Base-by-base conservation (phyloP, 495 filamentous ascomycete genomes). In the Penicillium atrosanguineum region DNA sequence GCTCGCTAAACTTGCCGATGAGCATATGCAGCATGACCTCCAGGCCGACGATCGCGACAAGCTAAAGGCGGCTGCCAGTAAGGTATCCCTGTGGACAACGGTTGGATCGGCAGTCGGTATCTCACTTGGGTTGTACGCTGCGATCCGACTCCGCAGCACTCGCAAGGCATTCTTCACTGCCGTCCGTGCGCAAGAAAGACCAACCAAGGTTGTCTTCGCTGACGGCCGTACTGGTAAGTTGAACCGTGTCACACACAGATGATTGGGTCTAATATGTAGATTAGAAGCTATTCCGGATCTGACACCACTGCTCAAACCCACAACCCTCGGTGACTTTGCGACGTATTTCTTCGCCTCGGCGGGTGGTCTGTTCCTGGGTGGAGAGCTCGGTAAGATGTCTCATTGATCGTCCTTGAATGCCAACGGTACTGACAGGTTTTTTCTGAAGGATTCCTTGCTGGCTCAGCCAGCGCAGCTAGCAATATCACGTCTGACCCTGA, bases 1-100 rank as follows among this genome's bases (percentile, higher is more conserved):
- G 31, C 76, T 89, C 19, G 64, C 69, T 48, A 65, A 70, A 21
- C 76, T 89, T 11, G 84, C 83, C 26, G 81, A 87, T 52, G 63
- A 83, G 46, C 86, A 88, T 67, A 48, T 86, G 29, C 71, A 88
- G 48, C 76, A 86, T 49, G 85, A 87, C 56, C 77, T 88, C 25
- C 65, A 68, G 14, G 56, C 77, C 53, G 69, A 75, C 12, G 86
- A 89, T 60, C 84, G 85, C 56, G 79, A 82, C 11, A 72, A 69
- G 2, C 70, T 89, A 11, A 70, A 73, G 25, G 67, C 56, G 6
- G 86, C 85, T 7, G 79, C 83, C 11, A 57, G 52, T 6, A 80
- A 69, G 43, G 68, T 87, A 16, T 74, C 72, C 14, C 69, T 70
- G 4, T 77, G 82, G 69, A 74, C 82, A 3, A 71, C 74, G 4